Evolutionary conservation across 1,284 basidiomycete species (phyloP).

Genomic region (Malassezia furfur): DNA sequence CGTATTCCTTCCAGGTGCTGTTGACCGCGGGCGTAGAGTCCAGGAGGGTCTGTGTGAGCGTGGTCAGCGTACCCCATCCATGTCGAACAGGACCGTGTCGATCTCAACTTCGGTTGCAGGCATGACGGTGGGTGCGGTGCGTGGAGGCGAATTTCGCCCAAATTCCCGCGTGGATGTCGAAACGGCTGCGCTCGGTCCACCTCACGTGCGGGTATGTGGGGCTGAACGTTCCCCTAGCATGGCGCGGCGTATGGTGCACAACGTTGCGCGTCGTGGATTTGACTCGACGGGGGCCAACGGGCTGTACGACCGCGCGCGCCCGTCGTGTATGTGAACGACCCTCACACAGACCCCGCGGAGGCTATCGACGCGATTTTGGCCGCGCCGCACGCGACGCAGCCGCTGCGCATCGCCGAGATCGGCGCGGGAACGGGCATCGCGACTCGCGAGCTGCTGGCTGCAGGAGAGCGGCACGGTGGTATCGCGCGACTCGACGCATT

Average conservation of each 20-base stretch:
- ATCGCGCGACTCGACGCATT: constrained; percentile 23
- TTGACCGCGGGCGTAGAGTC: constrained; percentile 46
- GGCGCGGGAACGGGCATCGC: constrained; percentile 42
- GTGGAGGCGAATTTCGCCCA: not conserved
- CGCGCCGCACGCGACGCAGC: constrained; percentile 8
- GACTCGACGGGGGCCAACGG: constrained; percentile 24
- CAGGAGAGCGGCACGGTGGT: constrained; percentile 19
- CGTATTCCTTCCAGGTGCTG: constrained; percentile 39
- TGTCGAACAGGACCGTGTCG: constrained; percentile 45
- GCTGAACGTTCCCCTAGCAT: no score
- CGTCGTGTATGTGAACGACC: constrained; percentile 9
- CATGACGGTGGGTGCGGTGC: not conserved
- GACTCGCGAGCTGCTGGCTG: constrained; percentile 30
- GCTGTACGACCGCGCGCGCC: constrained; percentile 33
- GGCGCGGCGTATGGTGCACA: constrained; percentile 19
- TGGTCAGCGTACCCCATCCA: constrained; percentile 29
- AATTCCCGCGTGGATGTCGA: not conserved
- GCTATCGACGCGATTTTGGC: constrained; percentile 27
- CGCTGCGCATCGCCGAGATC: constrained; percentile 36
- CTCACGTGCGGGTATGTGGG: not conserved
- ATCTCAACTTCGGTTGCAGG: constrained; percentile 18
- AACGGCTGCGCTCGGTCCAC: not conserved
- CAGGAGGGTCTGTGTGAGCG: constrained; percentile 26
- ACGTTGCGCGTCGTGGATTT: constrained; percentile 28
- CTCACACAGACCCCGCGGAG: constrained; percentile 20